Conservation (phyloP, 2,329 filamentous ascomycete species). For the Fusarium sacchari region DNA sequence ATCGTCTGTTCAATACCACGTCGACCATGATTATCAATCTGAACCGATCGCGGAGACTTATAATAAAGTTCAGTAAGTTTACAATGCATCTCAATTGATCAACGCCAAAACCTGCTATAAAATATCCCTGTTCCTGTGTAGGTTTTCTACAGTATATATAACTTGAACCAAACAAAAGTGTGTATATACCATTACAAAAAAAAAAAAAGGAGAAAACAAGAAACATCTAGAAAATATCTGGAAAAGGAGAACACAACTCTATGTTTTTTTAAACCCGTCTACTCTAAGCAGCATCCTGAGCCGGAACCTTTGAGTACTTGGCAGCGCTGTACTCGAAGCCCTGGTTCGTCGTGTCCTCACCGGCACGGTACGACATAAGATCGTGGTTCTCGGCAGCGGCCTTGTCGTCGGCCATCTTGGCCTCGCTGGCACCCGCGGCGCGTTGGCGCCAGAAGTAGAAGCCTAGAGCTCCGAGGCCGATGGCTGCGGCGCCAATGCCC, state of each 20-base stretch:
- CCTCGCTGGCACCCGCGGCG: slow-evolving; percentile 62
- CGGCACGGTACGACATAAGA: slow-evolving; percentile 58
- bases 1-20: background rate
- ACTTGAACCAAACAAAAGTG: slow-evolving; percentile 1
- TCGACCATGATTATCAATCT: background rate
- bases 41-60: background rate
- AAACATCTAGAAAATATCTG: background rate
- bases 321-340: slow-evolving; percentile 43
- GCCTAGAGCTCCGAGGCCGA: slow-evolving; percentile 54
- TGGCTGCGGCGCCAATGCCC: slow-evolving; percentile 55
- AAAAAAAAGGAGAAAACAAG: slow-evolving; percentile 10
- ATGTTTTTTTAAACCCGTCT: background rate
- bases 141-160: slow-evolving; percentile 16
- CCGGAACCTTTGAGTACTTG: slow-evolving; percentile 22
- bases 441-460: slow-evolving; percentile 68
- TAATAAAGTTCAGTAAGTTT: background rate
- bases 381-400: slow-evolving; percentile 61
- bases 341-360: slow-evolving; percentile 40
- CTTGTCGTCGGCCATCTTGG: slow-evolving; percentile 56
- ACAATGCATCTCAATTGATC: slow-evolving; percentile 18
- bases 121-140: slow-evolving; percentile 16
- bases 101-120: slow-evolving; percentile 35
- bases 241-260: background rate
- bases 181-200: slow-evolving; percentile 31
- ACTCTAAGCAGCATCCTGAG: slow-evolving; percentile 16